phyloP scores from a whole-genome alignment of 2,329 filamentous ascomycete genomes.

The Colletotrichum sp. region DNA sequence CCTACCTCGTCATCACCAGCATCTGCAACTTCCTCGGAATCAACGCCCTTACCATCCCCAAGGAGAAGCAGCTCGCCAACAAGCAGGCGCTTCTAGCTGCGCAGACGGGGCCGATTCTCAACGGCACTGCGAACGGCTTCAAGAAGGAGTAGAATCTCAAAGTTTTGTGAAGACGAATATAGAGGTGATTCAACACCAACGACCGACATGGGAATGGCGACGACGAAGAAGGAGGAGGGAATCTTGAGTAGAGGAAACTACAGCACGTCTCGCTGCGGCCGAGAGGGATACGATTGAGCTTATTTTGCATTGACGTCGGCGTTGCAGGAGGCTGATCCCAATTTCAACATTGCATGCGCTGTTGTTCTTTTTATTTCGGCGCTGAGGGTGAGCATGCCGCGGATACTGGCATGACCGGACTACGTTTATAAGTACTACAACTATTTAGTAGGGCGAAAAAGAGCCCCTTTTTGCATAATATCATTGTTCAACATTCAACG shows the following conservation, averaged over 20 bases:
- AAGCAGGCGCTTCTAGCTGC: slow-evolving; percentile 44
- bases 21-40: slow-evolving; percentile 95
- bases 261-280: background rate
- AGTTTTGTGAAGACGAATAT: background rate
- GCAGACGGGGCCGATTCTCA: slow-evolving; percentile 27
- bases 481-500: background rate
- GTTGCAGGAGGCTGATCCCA: slow-evolving; percentile 21
- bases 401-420: background rate
- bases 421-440: slow-evolving; percentile 1
- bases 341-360: slow-evolving; percentile 21
- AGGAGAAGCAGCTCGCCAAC: slow-evolving; percentile 64
- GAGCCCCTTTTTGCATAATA: slow-evolving; percentile 9
- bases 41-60: slow-evolving; percentile 87
- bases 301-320: slow-evolving; percentile 20
- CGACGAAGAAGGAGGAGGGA: background rate
- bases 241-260: background rate
- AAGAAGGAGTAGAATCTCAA: slow-evolving; percentile 25
- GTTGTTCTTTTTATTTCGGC: background rate
- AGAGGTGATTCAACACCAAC: background rate
- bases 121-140: slow-evolving; percentile 30
- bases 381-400: slow-evolving; percentile 4
- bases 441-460: background rate
- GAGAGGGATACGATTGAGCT: background rate
- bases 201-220: background rate
- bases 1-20: slow-evolving; percentile 84